phyloP scores from a whole-genome alignment of 1,139 yeast genomes.

The Yamadazyma pseudoaaseri region DNA sequence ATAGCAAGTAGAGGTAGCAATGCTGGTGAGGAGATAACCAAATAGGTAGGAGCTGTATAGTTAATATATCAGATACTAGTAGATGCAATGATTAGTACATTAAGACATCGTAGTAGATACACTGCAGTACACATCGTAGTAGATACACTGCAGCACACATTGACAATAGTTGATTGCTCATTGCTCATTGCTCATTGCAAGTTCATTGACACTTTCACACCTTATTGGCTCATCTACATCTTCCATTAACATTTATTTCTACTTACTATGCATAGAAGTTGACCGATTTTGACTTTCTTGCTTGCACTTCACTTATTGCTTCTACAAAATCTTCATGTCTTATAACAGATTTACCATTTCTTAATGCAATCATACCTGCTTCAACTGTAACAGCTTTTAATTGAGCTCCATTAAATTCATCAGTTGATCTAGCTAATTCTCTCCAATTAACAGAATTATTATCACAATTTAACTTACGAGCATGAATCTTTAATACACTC shows the following conservation, averaged over 20 bases:
- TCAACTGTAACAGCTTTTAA: conserved; percentile 97
- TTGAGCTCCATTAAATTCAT: conserved; percentile 98
- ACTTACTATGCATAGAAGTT: conserved; percentile 74
- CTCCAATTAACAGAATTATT: conserved; percentile 90
- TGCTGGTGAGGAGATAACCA: too few species aligned
- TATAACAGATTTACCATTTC: conserved; percentile 89
- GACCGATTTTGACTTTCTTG: conserved; percentile 91
- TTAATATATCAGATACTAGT: too few species aligned
- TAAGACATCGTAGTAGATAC: too few species aligned
- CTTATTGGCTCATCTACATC: too few species aligned
- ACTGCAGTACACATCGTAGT: too few species aligned
- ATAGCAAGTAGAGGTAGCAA: conserved; percentile 4
- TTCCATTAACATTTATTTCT: not conserved
- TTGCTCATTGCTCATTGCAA: too few species aligned
- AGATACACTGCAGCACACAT: too few species aligned
- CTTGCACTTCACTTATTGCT: conserved; percentile 97
- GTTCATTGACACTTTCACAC: too few species aligned
- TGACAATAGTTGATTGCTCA: too few species aligned
- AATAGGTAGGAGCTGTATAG: too few species aligned
- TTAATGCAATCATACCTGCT: conserved; percentile 98
- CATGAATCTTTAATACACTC: conserved; percentile 92
- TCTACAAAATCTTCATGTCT: conserved; percentile 98
- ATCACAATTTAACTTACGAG: conserved; percentile 94
- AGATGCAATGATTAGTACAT: too few species aligned
- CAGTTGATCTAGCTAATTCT: conserved; percentile 96